Percentiles rank a stretch among this genome's conserved stretches.
These are phyloP conservation scores for Aspergillus unguis DNA, from an alignment of 2,329 filamentous ascomycete species.

Conservation along the genomic window DNA sequence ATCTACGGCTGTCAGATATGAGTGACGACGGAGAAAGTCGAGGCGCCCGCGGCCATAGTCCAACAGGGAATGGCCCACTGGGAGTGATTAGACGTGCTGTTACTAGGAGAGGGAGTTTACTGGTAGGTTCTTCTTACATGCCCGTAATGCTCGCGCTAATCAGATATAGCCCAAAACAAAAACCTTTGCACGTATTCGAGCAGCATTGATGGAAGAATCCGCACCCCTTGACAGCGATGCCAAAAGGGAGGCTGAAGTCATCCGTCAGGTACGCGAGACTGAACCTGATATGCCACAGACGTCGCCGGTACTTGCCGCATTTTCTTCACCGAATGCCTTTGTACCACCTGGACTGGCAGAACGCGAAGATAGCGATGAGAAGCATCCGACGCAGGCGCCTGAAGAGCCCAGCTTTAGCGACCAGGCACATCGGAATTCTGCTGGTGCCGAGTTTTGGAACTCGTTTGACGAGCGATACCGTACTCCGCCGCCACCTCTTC, in stretches of 20 bases:
- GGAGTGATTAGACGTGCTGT: conserved; percentile 80
- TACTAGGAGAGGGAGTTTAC: conserved; percentile 79
- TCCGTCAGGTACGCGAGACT: conserved; percentile 89
- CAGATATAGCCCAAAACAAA: conserved; percentile 80
- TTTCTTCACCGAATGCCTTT: conserved; percentile 52
- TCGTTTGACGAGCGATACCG: conserved; percentile 66
- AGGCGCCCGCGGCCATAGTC: conserved; percentile 33
- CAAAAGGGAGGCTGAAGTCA: conserved; percentile 87
- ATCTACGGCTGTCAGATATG: conserved; percentile 73
- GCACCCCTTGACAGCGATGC: conserved; percentile 86
- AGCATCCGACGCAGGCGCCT: conserved; percentile 38
- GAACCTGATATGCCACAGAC: conserved; percentile 60
- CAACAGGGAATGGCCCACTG: conserved; percentile 53
- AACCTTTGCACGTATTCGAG: conserved; percentile 88
- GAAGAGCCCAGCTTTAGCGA: conserved; percentile 72
- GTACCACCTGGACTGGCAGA: conserved; percentile 13
- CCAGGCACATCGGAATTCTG: conserved; percentile 68
- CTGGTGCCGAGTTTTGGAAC: conserved; percentile 74
- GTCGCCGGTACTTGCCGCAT: conserved; percentile 37
- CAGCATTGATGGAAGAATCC: conserved; percentile 81
- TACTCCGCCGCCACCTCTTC: conserved; percentile 62
- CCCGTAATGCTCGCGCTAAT: conserved; percentile 4
- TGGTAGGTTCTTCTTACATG: conserved; percentile 57
- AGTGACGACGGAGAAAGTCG: conserved; percentile 71
- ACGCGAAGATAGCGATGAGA: conserved; percentile 21